Evolutionary conservation across 805 yeast genomes (phyloP), one percentile per base, ranked within the genome.

Genomic region (Nakazawaea wickerhamii): DNA sequence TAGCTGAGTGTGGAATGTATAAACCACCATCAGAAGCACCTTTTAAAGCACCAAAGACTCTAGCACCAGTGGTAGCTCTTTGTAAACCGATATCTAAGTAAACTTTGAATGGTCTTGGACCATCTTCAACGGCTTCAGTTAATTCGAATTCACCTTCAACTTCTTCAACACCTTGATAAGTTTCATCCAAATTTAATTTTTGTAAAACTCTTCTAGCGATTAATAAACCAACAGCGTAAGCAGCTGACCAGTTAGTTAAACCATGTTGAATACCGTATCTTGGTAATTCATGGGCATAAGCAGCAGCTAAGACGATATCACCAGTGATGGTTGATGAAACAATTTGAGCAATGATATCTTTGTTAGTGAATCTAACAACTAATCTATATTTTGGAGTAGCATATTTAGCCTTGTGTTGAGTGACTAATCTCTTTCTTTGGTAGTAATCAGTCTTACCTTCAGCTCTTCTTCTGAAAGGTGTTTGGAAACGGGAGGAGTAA

Each of bases 21-120:
- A 93, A 79, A 64, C 99, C 99, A 86, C 99, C 99, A 71, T 93
- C 99, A 54, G 98, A 91, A 66, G 99, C 99, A 85, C 99, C 99
- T 84, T 93, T 93, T 67, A 93, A 79, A 67, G 93, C 97, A 87
- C 98, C 99, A 65, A 93, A 93, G 71, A 93, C 81, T 76, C 95
- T 87, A 68, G 98, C 97, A 88, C 99, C 99, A 65, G 98, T 90
- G 77, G 99, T 93, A 77, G 99, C 89, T 84, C 99, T 90, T 77
- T 89, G 95, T 71, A 93, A 79, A 87, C 99, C 99, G 66, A 93
- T 90, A 71, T 93, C 99, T 67, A 93, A 81, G 88, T 80, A 93
- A 59, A 90, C 97, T 84, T 93, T 93, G 95, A 93, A 93, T 70
- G 99, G 99, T 73, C 98, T 84, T 77, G 98, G 99, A 60, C 81